Evolutionary conservation across 306 rosid genomes (phyloP).

Genomic region (Oemleria cerasiformis): DNA sequence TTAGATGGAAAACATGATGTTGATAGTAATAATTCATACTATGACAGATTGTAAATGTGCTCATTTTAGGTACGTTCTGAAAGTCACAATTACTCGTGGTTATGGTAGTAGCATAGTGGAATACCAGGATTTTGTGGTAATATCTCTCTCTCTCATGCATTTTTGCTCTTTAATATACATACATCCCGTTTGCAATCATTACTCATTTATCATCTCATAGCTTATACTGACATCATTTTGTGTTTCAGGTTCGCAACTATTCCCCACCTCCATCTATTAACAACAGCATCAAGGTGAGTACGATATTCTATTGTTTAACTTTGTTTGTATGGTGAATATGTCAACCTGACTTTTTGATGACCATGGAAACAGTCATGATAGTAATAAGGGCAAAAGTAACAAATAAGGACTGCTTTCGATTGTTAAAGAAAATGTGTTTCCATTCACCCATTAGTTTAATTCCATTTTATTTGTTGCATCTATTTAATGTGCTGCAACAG

Average conservation of each 20-base stretch:
- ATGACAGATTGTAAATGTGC: slow-evolving; percentile 23
- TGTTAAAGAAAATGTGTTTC: background rate
- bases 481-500: slow-evolving; percentile 15
- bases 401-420: background rate
- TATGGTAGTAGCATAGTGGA: slow-evolving; percentile 90
- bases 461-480: slow-evolving; percentile 19
- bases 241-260: slow-evolving; percentile 86
- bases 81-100: slow-evolving; percentile 91
- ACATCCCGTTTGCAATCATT: background rate
- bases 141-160: slow-evolving; percentile 8
- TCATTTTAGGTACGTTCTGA: slow-evolving; percentile 78
- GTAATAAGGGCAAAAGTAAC: background rate
- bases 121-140: slow-evolving; percentile 94
- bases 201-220: slow-evolving; percentile 13
- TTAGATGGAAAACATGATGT: slow-evolving; percentile 15
- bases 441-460: slow-evolving; percentile 12
- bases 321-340: too few species aligned
- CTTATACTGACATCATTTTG: slow-evolving; percentile 20
- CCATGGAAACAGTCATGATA: background rate
- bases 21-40: slow-evolving; percentile 12
- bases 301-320: background rate
- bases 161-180: background rate
- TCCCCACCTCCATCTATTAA: slow-evolving; percentile 79
- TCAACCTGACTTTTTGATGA: background rate
- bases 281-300: slow-evolving; percentile 95